These are phyloP conservation scores for Debaryomyces subglobosus DNA, from an alignment of 1,139 yeast genomes.

Conservation along the genomic window DNA sequence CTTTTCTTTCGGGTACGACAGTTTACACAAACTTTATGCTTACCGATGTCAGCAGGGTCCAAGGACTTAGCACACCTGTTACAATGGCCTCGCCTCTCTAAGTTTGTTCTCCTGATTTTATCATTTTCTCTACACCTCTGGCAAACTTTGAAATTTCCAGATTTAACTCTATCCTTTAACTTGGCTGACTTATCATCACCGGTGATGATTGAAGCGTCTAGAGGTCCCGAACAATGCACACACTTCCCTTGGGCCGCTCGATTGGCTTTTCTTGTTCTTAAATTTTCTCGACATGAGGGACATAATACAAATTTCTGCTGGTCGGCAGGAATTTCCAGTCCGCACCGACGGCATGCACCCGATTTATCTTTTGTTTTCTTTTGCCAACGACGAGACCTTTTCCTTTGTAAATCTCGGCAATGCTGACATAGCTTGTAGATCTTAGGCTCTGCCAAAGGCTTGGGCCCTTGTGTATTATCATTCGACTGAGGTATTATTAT, in stretches of 20 bases:
- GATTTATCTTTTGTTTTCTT: conserved; percentile 58
- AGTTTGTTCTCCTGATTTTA: conserved; percentile 54
- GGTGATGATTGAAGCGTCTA: conserved; percentile 46
- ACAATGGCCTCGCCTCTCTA: conserved; percentile 62
- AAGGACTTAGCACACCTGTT: conserved; percentile 61
- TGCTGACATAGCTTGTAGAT: conserved; percentile 61
- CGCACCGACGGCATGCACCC: conserved; percentile 70
- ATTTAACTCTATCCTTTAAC: conserved; percentile 17
- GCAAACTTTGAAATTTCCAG: conserved; percentile 58
- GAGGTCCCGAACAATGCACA: conserved; percentile 68
- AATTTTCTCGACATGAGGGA: conserved; percentile 57
- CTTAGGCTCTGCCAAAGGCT: conserved; percentile 47
- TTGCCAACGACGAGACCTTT: conserved; percentile 67
- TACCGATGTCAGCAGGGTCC: conserved; percentile 46
- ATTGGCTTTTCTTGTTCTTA: conserved; percentile 57
- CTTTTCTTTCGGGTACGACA: conserved; percentile 60
- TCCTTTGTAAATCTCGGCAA: conserved; percentile 65
- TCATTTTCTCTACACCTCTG: conserved; percentile 64
- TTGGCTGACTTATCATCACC: conserved; percentile 23
- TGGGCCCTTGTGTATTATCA: conserved; percentile 21
- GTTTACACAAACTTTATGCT: conserved; percentile 56
- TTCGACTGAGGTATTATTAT: conserved; percentile 39
- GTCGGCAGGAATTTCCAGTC: conserved; percentile 52
- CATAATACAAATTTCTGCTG: conserved; percentile 59
- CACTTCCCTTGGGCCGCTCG: conserved; percentile 67